Conservation (phyloP, 2,329 filamentous ascomycete genomes). For the Arthrobotrys iridis region DNA sequence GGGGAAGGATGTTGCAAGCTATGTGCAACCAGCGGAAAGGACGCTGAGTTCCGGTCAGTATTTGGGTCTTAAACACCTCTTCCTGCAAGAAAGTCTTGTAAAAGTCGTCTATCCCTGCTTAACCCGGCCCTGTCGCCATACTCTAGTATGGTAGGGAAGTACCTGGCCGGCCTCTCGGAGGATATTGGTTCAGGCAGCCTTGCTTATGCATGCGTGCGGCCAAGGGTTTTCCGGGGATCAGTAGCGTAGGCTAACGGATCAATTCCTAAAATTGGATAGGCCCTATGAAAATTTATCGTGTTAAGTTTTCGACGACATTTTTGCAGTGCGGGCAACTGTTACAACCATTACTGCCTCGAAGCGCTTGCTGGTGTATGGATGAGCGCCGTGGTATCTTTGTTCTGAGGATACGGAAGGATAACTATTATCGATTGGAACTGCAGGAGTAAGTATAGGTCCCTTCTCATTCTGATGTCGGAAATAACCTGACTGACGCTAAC, state of each 20-base stretch:
- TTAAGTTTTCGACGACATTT: conserved; percentile 49
- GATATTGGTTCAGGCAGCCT: conserved; percentile 15
- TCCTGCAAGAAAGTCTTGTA: neutral
- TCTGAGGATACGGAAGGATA: conserved; percentile 45
- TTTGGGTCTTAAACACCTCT: neutral
- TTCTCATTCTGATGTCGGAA: neutral
- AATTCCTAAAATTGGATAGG: conserved; percentile 27
- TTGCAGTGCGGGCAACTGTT: conserved; percentile 40
- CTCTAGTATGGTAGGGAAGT: neutral
- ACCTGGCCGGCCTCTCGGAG: conserved; percentile 1
- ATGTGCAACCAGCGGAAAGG: conserved; percentile 34
- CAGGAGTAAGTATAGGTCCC: conserved; percentile 31
- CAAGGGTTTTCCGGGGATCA: conserved; percentile 2
- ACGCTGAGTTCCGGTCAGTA: conserved; percentile 48
- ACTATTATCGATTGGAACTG: conserved; percentile 45
- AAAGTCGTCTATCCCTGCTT: neutral
- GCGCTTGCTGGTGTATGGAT: conserved; percentile 50
- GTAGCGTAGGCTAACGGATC: conserved; percentile 13
- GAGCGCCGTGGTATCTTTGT: conserved; percentile 50
- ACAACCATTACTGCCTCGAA: conserved; percentile 43
- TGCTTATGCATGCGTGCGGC: conserved; percentile 7
- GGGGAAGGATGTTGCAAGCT: conserved; percentile 38
- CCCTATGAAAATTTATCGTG: conserved; percentile 49
- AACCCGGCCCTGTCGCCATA: neutral
- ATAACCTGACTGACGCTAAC: conserved; percentile 4